Conservation (phyloP, 345 rosid species). For the Dipteronia sinensis region DNA sequence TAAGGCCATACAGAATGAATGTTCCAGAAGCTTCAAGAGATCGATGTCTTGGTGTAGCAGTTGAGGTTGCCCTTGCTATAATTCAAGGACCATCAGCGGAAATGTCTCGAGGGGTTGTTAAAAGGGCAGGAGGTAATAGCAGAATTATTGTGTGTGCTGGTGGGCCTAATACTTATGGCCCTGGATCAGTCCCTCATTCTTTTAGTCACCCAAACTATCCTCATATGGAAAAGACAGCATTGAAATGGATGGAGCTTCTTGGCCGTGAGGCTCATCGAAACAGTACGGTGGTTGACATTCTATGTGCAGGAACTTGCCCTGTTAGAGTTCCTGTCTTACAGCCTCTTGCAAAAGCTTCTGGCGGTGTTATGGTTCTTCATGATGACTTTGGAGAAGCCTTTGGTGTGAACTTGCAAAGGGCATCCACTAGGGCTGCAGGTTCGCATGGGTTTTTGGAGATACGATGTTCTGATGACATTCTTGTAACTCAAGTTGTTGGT, state of each 20-base stretch:
- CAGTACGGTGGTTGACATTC: conserved; percentile 82
- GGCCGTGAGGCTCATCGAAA: conserved; percentile 78
- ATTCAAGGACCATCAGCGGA: conserved; percentile 95
- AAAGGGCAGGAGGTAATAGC: conserved; percentile 88
- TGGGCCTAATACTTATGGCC: conserved; percentile 93
- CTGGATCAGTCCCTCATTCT: conserved; percentile 90
- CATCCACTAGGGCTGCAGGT: conserved; percentile 82
- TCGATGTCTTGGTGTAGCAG: conserved; percentile 87
- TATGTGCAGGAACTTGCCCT: conserved; percentile 98
- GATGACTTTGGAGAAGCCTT: conserved; percentile 99
- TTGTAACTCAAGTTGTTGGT: conserved; percentile 88
- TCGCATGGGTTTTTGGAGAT: conserved; percentile 87
- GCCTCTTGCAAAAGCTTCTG: conserved; percentile 94
- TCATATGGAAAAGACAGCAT: conserved; percentile 80
- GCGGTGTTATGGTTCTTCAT: conserved; percentile 94
- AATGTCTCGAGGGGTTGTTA: conserved; percentile 79
- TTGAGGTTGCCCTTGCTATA: conserved; percentile 88
- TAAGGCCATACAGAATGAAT: conserved; percentile 75
- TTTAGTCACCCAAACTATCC: conserved; percentile 84
- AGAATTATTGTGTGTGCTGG: conserved; percentile 92
- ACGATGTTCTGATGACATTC: conserved; percentile 93
- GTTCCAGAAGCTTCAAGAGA: conserved; percentile 88
- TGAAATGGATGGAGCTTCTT: conserved; percentile 83
- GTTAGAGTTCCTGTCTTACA: conserved; percentile 82
- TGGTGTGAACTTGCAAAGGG: conserved; percentile 95